Evolutionary conservation across 345 rosid genomes (phyloP), one percentile per base, ranked within the genome.

Genomic region (thale cress (Arabidopsis thaliana)): DNA sequence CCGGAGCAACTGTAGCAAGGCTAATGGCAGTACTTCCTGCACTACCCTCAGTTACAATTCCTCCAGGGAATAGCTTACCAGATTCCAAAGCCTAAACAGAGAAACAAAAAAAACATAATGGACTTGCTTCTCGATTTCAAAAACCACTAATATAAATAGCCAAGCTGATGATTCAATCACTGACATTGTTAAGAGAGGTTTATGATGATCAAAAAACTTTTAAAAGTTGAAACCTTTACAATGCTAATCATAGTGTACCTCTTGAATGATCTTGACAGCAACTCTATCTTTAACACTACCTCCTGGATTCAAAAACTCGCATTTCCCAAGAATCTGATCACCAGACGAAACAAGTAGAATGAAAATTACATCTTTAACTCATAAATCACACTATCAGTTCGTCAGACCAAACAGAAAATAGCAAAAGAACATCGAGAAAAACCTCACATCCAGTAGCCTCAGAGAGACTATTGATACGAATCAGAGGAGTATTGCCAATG

Each of bases 21-120:
- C 99, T 95, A 78, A 95, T 90, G 34, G 98, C 98, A 25, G 99
- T 95, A 81, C 99, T 95, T 45, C 99, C 99, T 0, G 94, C 97
- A 65, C 98, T 92, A 58, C 99, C 98, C 73, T 90, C 98, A 0
- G 90, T 92, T 12, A 95, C 96, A 44, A 92, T 85, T 53, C 97
- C 99, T 1, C 94, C 98, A 0, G 34, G 72, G 36, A 55, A 71
- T 22, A 95, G 88, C 85, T 84, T 70, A 76, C 94, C 93, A 28
- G 89, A 87, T 81, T 80, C 93, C 73, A 95, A 68, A 71, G 99
- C 99, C 97, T 95, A 74, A 41, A 55, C 75, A 61, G 30, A 7
- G 51, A 51, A 53, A 33, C 14, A 48, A 52, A 42, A 40, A 40
- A 1, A 41, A 41, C 20, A 16, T 16, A 16, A 16, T 25, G 8